A percentile compares a stretch with the other conserved stretches of the same genome.
Conservation (phyloP, 1,139 yeast genomes). For the Ogataea hybrid region DNA sequence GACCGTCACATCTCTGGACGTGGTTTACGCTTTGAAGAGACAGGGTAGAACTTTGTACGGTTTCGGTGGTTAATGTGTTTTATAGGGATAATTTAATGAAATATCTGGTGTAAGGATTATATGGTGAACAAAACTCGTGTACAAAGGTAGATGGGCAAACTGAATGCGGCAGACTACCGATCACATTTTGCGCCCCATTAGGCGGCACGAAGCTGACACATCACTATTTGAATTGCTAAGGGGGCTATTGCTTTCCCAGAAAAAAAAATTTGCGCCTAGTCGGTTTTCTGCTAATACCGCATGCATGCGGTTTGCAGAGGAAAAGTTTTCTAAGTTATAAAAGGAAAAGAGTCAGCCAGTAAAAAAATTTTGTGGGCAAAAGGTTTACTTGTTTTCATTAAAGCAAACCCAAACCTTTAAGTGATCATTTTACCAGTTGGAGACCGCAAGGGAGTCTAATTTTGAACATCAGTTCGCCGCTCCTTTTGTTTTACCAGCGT, state of each 20-base stretch:
- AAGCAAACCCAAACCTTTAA: conserved; percentile 5
- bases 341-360: conserved; percentile 10
- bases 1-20: conserved; percentile 98
- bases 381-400: conserved; percentile 10
- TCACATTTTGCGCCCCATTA: not conserved
- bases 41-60: conserved; percentile 99
- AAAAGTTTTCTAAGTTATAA: conserved; percentile 8
- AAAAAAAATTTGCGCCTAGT: conserved; percentile 2
- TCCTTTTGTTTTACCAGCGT: conserved; percentile 7
- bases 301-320: conserved; percentile 8
- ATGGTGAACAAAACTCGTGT: not conserved
- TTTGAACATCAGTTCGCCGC: not conserved
- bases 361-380: conserved; percentile 8
- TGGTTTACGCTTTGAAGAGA: conserved; percentile 99
- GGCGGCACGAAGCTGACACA: not conserved
- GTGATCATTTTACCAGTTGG: conserved; percentile 11
- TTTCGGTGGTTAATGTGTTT: conserved; percentile 84
- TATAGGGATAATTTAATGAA: conserved; percentile 8
- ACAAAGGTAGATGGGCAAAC: no score
- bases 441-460: conserved; percentile 5
- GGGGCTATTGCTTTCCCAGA: not conserved
- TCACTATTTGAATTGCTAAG: not conserved
- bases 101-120: conserved; percentile 10
- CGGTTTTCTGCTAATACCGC: conserved; percentile 5
- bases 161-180: no score